These are phyloP conservation scores for Debaryomyces fabryi DNA, from an alignment of 1,139 yeast genomes.

Conservation along the genomic window DNA sequence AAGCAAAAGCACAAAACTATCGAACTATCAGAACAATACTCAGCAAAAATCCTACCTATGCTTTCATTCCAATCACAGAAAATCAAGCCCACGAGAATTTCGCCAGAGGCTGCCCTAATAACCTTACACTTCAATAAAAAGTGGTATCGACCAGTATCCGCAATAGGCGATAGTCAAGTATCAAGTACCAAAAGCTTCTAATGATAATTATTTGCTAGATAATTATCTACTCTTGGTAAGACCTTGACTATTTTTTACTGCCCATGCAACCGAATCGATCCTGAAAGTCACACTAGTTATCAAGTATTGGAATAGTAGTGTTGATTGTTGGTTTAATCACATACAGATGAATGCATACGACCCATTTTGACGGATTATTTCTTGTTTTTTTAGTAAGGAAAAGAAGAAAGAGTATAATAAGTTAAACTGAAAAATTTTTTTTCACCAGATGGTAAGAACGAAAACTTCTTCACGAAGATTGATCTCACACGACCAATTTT, in stretches of 20 bases:
- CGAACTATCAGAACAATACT: background rate
- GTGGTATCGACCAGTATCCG: slow-evolving; percentile 27
- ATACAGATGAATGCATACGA: slow-evolving; percentile 81
- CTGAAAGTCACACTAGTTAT: slow-evolving; percentile 12
- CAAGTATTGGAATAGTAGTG: slow-evolving; percentile 8
- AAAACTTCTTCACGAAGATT: background rate
- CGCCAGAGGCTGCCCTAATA: slow-evolving; percentile 5
- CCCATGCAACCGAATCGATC: slow-evolving; percentile 14
- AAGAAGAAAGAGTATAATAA: slow-evolving; percentile 12
- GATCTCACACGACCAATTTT: background rate
- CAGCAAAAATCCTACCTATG: background rate
- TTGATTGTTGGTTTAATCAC: slow-evolving; percentile 32
- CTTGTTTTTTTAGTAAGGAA: slow-evolving; percentile 16
- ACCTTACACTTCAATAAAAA: slow-evolving; percentile 19
- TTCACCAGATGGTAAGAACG: slow-evolving; percentile 4
- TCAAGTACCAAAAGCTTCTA: slow-evolving; percentile 36
- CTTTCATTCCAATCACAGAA: background rate
- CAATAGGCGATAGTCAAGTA: slow-evolving; percentile 21
- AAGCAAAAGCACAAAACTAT: slow-evolving; percentile 5
- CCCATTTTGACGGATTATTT: slow-evolving; percentile 63
- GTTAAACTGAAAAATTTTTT: slow-evolving; percentile 21
- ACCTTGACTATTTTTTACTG: slow-evolving; percentile 22
- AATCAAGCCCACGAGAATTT: background rate
- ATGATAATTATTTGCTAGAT: slow-evolving; percentile 16
- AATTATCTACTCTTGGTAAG: slow-evolving; percentile 39